A percentile compares a stretch with the other conserved stretches of the same genome.
phyloP scores from a whole-genome alignment of 176 grass and related monocot species.

The Carex scoparia region DNA sequence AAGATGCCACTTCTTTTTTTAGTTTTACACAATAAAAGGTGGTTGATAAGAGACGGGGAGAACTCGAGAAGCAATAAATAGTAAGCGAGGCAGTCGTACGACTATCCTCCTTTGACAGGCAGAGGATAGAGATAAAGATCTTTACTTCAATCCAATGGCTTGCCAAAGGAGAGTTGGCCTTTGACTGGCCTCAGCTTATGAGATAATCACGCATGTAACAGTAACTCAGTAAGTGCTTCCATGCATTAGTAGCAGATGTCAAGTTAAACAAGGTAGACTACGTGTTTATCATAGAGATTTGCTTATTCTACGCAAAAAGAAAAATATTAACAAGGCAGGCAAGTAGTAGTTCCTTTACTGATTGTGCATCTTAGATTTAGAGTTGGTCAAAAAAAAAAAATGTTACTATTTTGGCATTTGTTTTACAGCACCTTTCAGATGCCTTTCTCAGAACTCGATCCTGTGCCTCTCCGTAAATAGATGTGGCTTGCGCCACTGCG shows the following conservation, averaged over 20 bases:
- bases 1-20: background rate
- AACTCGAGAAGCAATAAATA: background rate
- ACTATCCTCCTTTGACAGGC: conserved; percentile 28
- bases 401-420: background rate
- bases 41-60: background rate
- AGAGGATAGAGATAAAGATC: background rate
- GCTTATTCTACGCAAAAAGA: no score
- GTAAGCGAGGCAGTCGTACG: conserved; percentile 26
- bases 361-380: background rate
- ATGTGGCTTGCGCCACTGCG: no score
- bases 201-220: background rate
- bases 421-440: no score
- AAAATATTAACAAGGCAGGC: background rate
- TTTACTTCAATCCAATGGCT: background rate
- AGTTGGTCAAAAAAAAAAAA: background rate
- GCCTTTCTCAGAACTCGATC: no score
- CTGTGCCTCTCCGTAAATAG: no score
- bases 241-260: background rate
- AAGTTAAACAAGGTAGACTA: background rate
- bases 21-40: background rate
- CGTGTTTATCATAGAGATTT: background rate
- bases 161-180: conserved; percentile 49
- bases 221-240: background rate
- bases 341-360: background rate
- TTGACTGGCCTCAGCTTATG: conserved; percentile 29